Evolutionary conservation across 441 rosid genomes (phyloP).

Genomic region (Adansonia gregorii): DNA sequence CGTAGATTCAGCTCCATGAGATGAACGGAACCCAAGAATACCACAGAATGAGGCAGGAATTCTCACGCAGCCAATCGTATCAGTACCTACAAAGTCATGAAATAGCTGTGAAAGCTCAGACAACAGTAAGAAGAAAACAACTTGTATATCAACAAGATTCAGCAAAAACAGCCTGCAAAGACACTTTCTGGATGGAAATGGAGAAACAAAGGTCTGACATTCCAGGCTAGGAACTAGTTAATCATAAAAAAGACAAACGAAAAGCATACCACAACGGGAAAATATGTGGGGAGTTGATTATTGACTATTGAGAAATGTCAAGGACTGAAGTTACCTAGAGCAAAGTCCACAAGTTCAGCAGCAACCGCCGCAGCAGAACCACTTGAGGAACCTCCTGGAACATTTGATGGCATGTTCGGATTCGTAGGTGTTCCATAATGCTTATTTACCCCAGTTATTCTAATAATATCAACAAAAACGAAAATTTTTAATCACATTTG

Average conservation of each 20-base stretch:
- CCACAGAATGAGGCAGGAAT: conserved; percentile 94
- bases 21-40: conserved; percentile 82
- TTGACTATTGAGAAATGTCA: conserved; percentile 20
- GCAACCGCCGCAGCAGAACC: conserved; percentile 96
- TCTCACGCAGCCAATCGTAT: conserved; percentile 79
- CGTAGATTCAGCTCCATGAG: conserved; percentile 77
- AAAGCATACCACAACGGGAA: neutral
- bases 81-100: conserved; percentile 62
- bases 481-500: neutral
- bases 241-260: neutral
- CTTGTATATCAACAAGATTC: neutral
- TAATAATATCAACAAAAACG: conserved; percentile 35
- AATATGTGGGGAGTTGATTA: neutral
- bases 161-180: neutral
- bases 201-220: neutral
- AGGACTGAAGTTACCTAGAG: conserved; percentile 60
- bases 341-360: conserved; percentile 82
- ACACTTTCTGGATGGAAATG: neutral
- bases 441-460: conserved; percentile 78
- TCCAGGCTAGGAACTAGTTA: neutral
- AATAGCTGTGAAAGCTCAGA: conserved; percentile 12
- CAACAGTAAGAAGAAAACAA: conserved; percentile 13
- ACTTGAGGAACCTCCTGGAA: conserved; percentile 94
- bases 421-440: conserved; percentile 86
- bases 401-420: conserved; percentile 61